Conservation (phyloP, 306 rosid species). For the Acacia acuminata region DNA sequence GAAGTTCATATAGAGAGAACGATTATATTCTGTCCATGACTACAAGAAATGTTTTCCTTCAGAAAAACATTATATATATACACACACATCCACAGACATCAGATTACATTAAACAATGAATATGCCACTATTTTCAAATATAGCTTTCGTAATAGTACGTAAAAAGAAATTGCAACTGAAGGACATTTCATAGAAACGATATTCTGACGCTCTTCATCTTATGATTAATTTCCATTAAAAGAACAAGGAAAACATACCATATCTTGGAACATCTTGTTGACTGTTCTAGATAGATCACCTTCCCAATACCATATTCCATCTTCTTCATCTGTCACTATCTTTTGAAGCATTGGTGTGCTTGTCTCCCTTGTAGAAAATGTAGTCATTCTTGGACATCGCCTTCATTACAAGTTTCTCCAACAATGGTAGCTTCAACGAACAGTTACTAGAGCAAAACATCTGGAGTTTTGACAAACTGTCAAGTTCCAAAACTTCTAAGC, state of each 20-base stretch:
- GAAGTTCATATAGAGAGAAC: too few relatives aligned
- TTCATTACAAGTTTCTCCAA: neutral
- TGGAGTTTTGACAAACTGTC: neutral
- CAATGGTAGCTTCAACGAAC: neutral
- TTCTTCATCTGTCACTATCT: neutral
- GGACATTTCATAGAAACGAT: too few relatives aligned
- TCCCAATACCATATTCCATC: neutral
- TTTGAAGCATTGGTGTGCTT: neutral
- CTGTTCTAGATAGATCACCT: neutral
- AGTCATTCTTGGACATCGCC: neutral
- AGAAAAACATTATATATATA: too few relatives aligned
- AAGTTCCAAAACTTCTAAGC: neutral
- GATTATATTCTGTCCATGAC: neutral
- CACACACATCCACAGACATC: too few relatives aligned
- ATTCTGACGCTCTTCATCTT: too few relatives aligned
- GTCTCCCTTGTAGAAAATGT: neutral
- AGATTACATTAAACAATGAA: too few relatives aligned
- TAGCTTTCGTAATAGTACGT: too few relatives aligned
- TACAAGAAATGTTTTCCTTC: too few relatives aligned
- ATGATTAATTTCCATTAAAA: too few relatives aligned
- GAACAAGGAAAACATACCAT: neutral
- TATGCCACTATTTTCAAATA: neutral
- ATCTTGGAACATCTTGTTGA: neutral
- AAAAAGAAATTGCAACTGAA: too few relatives aligned
- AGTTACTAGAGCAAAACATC: neutral